phyloP scores from a whole-genome alignment of 2,329 filamentous ascomycete species.

The Ascomycota sp. region DNA sequence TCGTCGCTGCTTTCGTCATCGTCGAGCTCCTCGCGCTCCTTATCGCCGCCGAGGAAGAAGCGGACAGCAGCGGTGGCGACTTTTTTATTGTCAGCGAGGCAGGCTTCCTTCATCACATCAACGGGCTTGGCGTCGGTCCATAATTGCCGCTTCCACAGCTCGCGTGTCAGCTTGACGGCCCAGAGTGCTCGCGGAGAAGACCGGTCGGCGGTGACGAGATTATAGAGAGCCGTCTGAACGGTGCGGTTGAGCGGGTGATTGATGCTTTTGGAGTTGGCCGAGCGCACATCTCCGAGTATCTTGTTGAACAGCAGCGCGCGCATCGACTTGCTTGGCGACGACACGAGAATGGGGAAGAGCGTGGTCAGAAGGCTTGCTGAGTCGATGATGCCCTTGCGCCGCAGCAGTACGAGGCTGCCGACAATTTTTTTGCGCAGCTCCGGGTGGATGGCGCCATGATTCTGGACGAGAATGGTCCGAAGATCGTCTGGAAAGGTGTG shows the following conservation, averaged over 20 bases:
- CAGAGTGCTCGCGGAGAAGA: conserved; percentile 74
- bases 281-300: conserved; percentile 76
- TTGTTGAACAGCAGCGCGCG: conserved; percentile 69
- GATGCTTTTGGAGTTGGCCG: conserved; percentile 66
- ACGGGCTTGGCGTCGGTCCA: conserved; percentile 91
- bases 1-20: conserved; percentile 80
- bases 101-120: conserved; percentile 94
- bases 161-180: conserved; percentile 87
- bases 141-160: conserved; percentile 90
- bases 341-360: conserved; percentile 80
- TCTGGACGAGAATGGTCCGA: conserved; percentile 57
- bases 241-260: conserved; percentile 89
- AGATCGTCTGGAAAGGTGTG: conserved; percentile 60
- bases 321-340: conserved; percentile 81
- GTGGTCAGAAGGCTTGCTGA: conserved; percentile 68
- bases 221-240: conserved; percentile 83
- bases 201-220: conserved; percentile 71
- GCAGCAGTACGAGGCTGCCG: conserved; percentile 65
- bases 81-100: conserved; percentile 79
- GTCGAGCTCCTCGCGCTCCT: conserved; percentile 81
- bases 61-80: conserved; percentile 70
- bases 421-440: conserved; percentile 91
- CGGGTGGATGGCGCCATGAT: conserved; percentile 64
- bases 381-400: conserved; percentile 82
- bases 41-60: conserved; percentile 92